Evolutionary conservation across 345 rosid genomes (phyloP).

Genomic region (Corchorus olitorius): DNA sequence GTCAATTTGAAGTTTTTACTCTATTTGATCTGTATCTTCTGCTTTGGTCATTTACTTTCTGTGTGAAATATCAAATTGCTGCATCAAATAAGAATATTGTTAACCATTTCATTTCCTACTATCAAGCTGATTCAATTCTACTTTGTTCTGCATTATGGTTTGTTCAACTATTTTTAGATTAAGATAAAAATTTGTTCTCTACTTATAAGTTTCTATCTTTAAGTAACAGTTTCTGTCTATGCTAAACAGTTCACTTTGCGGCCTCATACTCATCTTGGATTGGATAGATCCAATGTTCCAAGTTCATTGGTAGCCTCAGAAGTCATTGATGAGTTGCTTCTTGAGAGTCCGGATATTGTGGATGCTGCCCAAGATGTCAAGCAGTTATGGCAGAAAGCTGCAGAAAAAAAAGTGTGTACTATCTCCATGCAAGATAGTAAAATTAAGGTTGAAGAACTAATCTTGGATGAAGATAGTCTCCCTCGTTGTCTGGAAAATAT

Average conservation of each 20-base stretch:
- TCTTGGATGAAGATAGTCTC: slow-evolving; percentile 58
- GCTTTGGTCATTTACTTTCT: too few species aligned
- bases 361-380: slow-evolving; percentile 59
- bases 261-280: slow-evolving; percentile 77
- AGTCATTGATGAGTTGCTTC: slow-evolving; percentile 58
- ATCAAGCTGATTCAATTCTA: too few species aligned
- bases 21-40: too few species aligned
- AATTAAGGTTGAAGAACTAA: slow-evolving; percentile 67
- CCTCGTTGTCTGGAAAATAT: too few species aligned
- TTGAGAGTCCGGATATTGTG: slow-evolving; percentile 74
- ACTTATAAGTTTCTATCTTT: not conserved
- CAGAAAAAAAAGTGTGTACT: slow-evolving; percentile 26
- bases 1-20: too few species aligned
- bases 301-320: slow-evolving; percentile 37
- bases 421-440: slow-evolving; percentile 24
- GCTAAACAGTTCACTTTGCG: slow-evolving; percentile 80
- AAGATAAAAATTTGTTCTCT: too few species aligned
- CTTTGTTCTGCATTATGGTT: too few species aligned
- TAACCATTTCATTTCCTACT: too few species aligned
- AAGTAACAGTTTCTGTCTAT: slow-evolving; percentile 1
- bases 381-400: slow-evolving; percentile 51
- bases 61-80: too few species aligned
- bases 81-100: too few species aligned
- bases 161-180: too few species aligned
- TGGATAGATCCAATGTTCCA: slow-evolving; percentile 75